These are phyloP conservation scores for Calonectria ilicicola DNA, from an alignment of 2,329 filamentous ascomycete species.

Conservation along the genomic window DNA sequence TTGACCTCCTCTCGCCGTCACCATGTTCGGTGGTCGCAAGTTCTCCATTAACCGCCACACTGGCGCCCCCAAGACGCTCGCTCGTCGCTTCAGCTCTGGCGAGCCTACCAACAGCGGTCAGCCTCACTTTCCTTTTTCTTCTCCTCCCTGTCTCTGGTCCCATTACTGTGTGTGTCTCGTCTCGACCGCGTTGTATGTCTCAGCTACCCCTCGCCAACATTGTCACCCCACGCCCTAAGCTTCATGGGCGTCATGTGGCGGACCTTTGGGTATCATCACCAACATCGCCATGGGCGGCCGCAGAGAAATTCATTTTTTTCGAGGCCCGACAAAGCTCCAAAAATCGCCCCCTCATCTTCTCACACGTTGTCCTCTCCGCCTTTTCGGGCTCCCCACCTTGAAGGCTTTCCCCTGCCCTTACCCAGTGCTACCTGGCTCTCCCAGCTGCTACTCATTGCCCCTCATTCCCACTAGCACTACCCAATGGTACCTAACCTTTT, in stretches of 20 bases:
- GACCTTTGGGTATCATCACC: neutral
- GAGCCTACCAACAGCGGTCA: slow-evolving; percentile 69
- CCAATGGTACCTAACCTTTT: slow-evolving; percentile 26
- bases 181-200: neutral
- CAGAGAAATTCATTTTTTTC: neutral
- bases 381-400: slow-evolving; percentile 19
- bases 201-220: neutral
- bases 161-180: neutral
- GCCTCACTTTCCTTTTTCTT: slow-evolving; percentile 37
- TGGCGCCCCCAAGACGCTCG: slow-evolving; percentile 66
- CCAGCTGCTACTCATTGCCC: slow-evolving; percentile 37
- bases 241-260: neutral
- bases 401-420: slow-evolving; percentile 17
- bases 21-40: slow-evolving; percentile 69
- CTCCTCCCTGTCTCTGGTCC: slow-evolving; percentile 7
- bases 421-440: slow-evolving; percentile 28
- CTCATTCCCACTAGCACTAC: slow-evolving; percentile 27
- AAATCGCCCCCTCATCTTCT: slow-evolving; percentile 15
- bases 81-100: slow-evolving; percentile 69
- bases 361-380: slow-evolving; percentile 20
- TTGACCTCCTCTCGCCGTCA: slow-evolving; percentile 31
- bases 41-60: slow-evolving; percentile 77
- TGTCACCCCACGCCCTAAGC: neutral
- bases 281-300: neutral
- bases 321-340: slow-evolving; percentile 6